Base-by-base conservation (phyloP, 768 basidiomycete genomes). In the Tylopilus sp. region DNA sequence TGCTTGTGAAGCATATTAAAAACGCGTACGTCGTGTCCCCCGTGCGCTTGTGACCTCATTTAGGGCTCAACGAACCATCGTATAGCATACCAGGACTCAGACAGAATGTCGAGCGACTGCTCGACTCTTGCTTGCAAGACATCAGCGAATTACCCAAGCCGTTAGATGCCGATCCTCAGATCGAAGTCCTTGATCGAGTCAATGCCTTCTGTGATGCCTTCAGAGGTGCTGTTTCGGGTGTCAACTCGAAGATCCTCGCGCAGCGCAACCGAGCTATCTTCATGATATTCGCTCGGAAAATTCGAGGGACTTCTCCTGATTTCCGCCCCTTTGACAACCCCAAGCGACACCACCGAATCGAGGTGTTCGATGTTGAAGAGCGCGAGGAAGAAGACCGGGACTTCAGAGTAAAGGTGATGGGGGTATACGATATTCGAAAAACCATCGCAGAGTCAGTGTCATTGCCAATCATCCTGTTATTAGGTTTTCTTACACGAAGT, bases 1-100 rank as follows among this genome's bases (percentile, higher is more conserved):
- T 83, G 11, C 71, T 88, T 13, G 72, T 82, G 11, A 47, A 64
- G 0, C 70, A 78, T n/a, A 83, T 86, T 39, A 75, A 77, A 30
- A 64, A 57, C 22, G 75, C 75, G 86, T 86, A 55, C 40, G 79
- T 69, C 17, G 3, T 21, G 0, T n/a, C 21, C 33, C 6, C 12
- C 1, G 5, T 13, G 9, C 31, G 17, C 15, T 41, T 17, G 17
- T n/a, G 9, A 38, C n/a, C 23, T 50, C 17, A 35, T 26, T 26
- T 10, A 20, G 11, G 13, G n/a, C 46, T 63, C n/a, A 59, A 44
- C 28, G 9, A 2, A 0, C 33, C 10, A 20, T 40, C 50, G 2
- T 55, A 6, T 18, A 85, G 83, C 39, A 66, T 85, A 12, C 82
- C 81, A 3, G 55, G 59, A 17, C 69, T 85, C 6, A 69, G 56